Base-by-base conservation (phyloP, 1,284 basidiomycete genomes). In the Papiliotrema terrestris region DNA sequence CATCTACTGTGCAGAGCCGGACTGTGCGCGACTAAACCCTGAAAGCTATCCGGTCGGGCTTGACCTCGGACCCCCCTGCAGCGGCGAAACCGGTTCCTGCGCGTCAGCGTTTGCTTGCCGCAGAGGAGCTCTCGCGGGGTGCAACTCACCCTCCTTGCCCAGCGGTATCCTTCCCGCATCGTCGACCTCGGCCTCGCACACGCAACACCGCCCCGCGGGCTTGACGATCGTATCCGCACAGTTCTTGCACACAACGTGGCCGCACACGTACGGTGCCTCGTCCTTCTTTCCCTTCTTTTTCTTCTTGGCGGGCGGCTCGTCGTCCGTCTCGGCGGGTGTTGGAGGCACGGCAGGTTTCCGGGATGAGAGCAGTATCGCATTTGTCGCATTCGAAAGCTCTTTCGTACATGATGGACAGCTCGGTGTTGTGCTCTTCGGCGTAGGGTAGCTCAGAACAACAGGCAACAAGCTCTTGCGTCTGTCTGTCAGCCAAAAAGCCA, bases 331-430 rank as follows among this genome's bases (percentile, higher is more conserved):
- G 49, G 53, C 32, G n/a, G 11, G 29, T 2, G 55, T n/a, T 19
- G 56, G 42, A 1, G 49, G 29, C 2, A 41, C 38, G 2, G 58
- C 58, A 2, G 63, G 60, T 50, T 58, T 54, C 29, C 62, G 59
- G 8, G 71, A 69, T 2, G 64, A 61, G 35, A 62, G 51, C 79
- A 90, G 63, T 67, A 94, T 87, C 62, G 72, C 84, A 83, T 86
- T 78, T 19, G 82, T 80, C 55, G 83, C 87, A 69, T 94, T 95
- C 1, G 88, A 89, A 37, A 96, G 77, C 42, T 81, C 81, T 72
- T 88, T 89, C 69, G 91, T 89, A 78, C 94, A 97, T 19, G 87
- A 88, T 0, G 91, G 91, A 63, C 92, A 97, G 69, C 91, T 87
- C 1, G 87, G 81, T 57, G 65, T 83, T 48, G 73, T 77, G 50